phyloP scores from a whole-genome alignment of 768 basidiomycete genomes.

The Termitomyces sp. region DNA sequence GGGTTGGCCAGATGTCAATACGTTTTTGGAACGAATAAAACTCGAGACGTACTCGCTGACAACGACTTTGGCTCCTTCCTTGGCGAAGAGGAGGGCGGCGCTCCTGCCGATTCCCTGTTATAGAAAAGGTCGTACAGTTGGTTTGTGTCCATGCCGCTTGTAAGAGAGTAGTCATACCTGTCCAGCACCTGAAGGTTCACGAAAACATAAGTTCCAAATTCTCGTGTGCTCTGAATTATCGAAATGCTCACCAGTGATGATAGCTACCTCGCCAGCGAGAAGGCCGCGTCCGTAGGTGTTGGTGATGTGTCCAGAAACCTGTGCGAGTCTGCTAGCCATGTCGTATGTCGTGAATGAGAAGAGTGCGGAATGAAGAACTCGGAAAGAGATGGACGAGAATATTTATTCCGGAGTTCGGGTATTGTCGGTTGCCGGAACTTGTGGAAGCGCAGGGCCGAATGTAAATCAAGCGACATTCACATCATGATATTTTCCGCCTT shows the following conservation, averaged over 20 bases:
- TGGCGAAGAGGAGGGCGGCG: conserved; percentile 71
- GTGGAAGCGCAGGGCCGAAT: not conserved
- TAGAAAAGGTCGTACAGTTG: not conserved
- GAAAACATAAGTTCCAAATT: conserved; percentile 1
- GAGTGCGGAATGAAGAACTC: not conserved
- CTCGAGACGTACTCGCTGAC: conserved; percentile 61
- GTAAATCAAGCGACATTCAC: not conserved
- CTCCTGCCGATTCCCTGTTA: conserved; percentile 73
- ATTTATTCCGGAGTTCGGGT: conserved; percentile 8
- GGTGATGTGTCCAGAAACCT: conserved; percentile 67
- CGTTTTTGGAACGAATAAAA: not conserved
- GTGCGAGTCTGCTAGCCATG: conserved; percentile 58
- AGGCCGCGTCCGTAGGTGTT: conserved; percentile 53
- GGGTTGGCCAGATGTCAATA: conserved; percentile 3
- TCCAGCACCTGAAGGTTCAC: conserved; percentile 51
- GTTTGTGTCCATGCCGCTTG: not conserved
- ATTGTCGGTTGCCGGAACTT: conserved; percentile 4
- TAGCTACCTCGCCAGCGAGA: conserved; percentile 73
- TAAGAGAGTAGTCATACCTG: conserved; percentile 41
- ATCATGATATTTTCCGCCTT: not conserved
- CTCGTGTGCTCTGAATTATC: not conserved
- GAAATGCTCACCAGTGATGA: conserved; percentile 66
- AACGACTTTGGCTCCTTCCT: conserved; percentile 84
- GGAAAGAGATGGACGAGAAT: not conserved
- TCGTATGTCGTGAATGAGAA: not conserved